Conservation (phyloP, 1,284 basidiomycete genomes). For the Leccinum laetum region DNA sequence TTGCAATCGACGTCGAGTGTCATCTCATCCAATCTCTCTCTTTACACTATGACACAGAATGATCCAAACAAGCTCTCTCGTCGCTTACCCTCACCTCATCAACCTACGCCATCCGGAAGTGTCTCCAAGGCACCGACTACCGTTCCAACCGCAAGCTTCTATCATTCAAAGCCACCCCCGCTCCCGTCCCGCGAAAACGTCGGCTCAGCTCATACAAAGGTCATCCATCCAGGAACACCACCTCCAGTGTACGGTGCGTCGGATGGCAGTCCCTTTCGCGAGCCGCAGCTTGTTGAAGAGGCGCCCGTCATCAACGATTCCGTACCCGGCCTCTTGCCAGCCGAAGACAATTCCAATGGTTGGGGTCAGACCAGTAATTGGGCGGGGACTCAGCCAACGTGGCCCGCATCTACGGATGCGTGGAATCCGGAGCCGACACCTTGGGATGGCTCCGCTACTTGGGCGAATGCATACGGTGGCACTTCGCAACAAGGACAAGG, state of each 20-base stretch:
- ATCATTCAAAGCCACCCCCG: slow-evolving; percentile 31
- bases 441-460: slow-evolving; percentile 27
- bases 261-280: slow-evolving; percentile 37
- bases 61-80: slow-evolving; percentile 23
- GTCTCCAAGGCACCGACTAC: slow-evolving; percentile 22
- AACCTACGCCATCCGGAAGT: slow-evolving; percentile 16
- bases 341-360: slow-evolving; percentile 12
- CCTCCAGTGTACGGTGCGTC: slow-evolving; percentile 29
- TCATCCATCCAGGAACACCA: slow-evolving; percentile 25
- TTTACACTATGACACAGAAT: slow-evolving; percentile 24
- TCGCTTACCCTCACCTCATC: slow-evolving; percentile 24
- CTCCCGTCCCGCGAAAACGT: slow-evolving; percentile 32
- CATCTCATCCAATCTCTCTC: neutral
- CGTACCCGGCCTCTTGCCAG: slow-evolving; percentile 31
- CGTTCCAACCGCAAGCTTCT: slow-evolving; percentile 31
- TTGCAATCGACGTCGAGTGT: neutral
- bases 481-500: slow-evolving; percentile 25
- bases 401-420: slow-evolving; percentile 15
- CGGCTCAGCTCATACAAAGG: slow-evolving; percentile 34
- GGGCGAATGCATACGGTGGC: slow-evolving; percentile 19
- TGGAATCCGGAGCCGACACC: slow-evolving; percentile 23
- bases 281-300: slow-evolving; percentile 46
- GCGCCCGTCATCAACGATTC: slow-evolving; percentile 29
- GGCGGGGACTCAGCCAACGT: slow-evolving; percentile 14
- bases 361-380: slow-evolving; percentile 22